phyloP scores from a whole-genome alignment of 768 basidiomycete genomes.

The Leccinum rimulosum region DNA sequence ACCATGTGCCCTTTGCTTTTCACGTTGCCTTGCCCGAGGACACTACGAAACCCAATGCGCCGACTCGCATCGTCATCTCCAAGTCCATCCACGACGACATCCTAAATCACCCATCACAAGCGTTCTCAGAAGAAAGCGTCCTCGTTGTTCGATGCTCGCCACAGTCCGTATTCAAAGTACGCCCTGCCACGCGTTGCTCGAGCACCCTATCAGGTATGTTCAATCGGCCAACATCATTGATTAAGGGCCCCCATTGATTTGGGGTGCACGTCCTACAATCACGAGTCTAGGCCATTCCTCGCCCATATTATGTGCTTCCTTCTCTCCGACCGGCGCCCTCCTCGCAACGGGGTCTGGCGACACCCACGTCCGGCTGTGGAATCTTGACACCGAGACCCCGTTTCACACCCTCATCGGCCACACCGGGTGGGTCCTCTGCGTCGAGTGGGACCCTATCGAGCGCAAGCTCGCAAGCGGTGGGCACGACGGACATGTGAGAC shows the following conservation, averaged over 20 bases:
- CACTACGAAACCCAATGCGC: slow-evolving; percentile 45
- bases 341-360: slow-evolving; percentile 97
- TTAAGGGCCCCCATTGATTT: slow-evolving; percentile 3
- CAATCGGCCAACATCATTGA: background rate
- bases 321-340: slow-evolving; percentile 88
- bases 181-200: slow-evolving; percentile 92
- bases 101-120: slow-evolving; percentile 64
- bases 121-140: slow-evolving; percentile 83
- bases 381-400: slow-evolving; percentile 89
- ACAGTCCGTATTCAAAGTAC: slow-evolving; percentile 92
- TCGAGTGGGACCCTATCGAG: slow-evolving; percentile 96
- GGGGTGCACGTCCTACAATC: slow-evolving; percentile 6
- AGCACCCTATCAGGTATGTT: slow-evolving; percentile 79
- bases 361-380: slow-evolving; percentile 90
- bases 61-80: slow-evolving; percentile 79
- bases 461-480: slow-evolving; percentile 89
- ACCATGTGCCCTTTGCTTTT: slow-evolving; percentile 91
- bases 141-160: slow-evolving; percentile 90
- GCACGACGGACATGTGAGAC: slow-evolving; percentile 86
- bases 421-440: slow-evolving; percentile 93
- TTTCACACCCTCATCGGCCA: slow-evolving; percentile 86
- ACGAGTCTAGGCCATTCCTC: slow-evolving; percentile 71
- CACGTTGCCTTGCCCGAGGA: slow-evolving; percentile 73
- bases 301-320: slow-evolving; percentile 92
- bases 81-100: slow-evolving; percentile 84